Base-by-base conservation (phyloP, 768 basidiomycete species). In the Naganishia friedmannii region DNA sequence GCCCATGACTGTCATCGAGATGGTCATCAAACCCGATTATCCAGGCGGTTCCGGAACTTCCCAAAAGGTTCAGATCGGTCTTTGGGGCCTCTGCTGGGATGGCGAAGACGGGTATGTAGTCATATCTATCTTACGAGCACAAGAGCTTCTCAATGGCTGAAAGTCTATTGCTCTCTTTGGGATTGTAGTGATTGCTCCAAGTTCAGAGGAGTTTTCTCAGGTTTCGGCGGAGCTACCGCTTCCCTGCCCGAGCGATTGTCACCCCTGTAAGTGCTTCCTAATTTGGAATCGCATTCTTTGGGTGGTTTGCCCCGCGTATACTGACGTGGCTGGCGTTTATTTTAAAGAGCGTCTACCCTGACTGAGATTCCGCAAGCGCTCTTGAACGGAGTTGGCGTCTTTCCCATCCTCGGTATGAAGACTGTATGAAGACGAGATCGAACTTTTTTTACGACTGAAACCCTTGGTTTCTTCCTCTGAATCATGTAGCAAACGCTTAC, bases 51-150 rank as follows among this genome's bases (percentile, higher is more conserved):
- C 60, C 42, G 60, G 60, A 29, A 29, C 60, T 9, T 13, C 37
- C 3, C 60, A 63, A 29, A 63, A 42, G 23, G 37, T 63, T 9
- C 19, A 42, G 34, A 34, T 63, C 26, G 60, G 60, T 3, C 60
- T 63, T 9, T 63, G 60, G 60, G 60, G 60, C 15, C 42, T 63
- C 42, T 63, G 60, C 39, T 45, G 39, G 39, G 28, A 29, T 45
- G 60, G 60, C n/a, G 4, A 34, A 39, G 60, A 63, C 23, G 60
- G 39, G 60, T 63, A 45, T 23, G 60, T 28, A 15, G 13, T 46
- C 17, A n/a, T n/a, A n/a, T n/a, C n/a, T n/a, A n/a, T n/a, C n/a
- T n/a, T n/a, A n/a, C n/a, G n/a, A n/a, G n/a, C n/a, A n/a, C n/a
- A n/a, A n/a, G n/a, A n/a, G n/a, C n/a, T n/a, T n/a, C n/a, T n/a